Conservation (phyloP, 2,329 filamentous ascomycete species). For the Neonectria faginata region DNA sequence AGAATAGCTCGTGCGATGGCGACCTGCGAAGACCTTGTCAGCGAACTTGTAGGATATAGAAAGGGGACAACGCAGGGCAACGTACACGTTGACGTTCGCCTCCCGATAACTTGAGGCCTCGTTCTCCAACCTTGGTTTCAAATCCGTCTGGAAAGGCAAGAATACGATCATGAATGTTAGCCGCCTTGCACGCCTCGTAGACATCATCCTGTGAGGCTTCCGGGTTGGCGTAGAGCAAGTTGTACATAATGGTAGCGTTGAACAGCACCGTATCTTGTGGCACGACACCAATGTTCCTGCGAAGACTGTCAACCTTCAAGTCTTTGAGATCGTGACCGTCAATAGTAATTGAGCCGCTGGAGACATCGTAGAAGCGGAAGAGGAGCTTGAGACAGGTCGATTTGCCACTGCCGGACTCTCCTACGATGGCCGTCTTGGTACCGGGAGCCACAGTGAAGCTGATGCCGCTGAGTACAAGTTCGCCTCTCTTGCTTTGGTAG, state of each 20-base stretch:
- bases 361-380: conserved; percentile 64
- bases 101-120: conserved; percentile 67
- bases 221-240: conserved; percentile 64
- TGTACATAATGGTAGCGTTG: conserved; percentile 67
- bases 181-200: conserved; percentile 62
- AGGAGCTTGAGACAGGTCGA: conserved; percentile 63
- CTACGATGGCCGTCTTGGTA: conserved; percentile 60
- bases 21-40: conserved; percentile 47
- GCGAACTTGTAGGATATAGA: not conserved
- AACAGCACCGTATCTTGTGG: conserved; percentile 61
- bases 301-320: conserved; percentile 54
- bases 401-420: conserved; percentile 61
- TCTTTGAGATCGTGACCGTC: conserved; percentile 60
- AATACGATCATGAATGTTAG: conserved; percentile 67
- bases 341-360: conserved; percentile 58
- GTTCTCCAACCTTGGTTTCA: conserved; percentile 64
- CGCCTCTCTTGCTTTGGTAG: conserved; percentile 54
- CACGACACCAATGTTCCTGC: conserved; percentile 58
- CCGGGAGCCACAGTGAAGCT: conserved; percentile 57
- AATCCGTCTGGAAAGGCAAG: conserved; percentile 65
- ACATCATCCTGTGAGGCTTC: conserved; percentile 62
- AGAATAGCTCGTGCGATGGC: conserved; percentile 74
- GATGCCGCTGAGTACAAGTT: conserved; percentile 54
- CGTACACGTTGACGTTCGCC: conserved; percentile 68
- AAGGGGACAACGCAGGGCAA: not conserved